Evolutionary conservation across 345 rosid species (phyloP), one percentile per base, ranked within the genome.

Genomic region (Lagerstroemia speciosa): DNA sequence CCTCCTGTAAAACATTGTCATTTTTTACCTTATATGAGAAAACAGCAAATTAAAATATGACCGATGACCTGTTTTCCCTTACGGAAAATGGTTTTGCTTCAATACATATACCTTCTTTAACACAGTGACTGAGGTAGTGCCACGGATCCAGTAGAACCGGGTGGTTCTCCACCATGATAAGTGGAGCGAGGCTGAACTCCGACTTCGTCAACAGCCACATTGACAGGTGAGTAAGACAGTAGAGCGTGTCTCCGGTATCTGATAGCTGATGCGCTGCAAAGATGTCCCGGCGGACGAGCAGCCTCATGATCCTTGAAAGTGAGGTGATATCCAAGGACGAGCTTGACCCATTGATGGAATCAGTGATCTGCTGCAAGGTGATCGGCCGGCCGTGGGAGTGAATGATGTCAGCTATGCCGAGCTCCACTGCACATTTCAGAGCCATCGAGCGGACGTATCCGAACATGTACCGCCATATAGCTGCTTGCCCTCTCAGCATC

Each of bases 401-500:
- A 74, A 80, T 76, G 29, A 80, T 83, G 52, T 82, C 82, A 0
- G 80, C 75, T 19, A 80, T 64, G n/a, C 74, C 80, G 16, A 82
- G 80, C 52, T 82, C 83, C 1, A 83, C 71, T 0, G 78, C 82
- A 9, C 73, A 78, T 31, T 76, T 83, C 12, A 78, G 68, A 0
- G 77, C 83, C 81, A 79, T 73, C 20, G 83, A 75, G 65, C 78
- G 78, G 7, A 33, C 78, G 67, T 71, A 81, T 24, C 70, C 52
- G 14, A 76, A 71, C 75, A 67, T 64, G 71, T 24, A n/a, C 3
- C 27, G 70, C 80, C 70, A 73, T 65, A 79, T 48, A 20, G 64
- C 32, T 4, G 73, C 70, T 65, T 79, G 79, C 32, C 77, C 75
- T 45, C 65, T 50, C 0, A 72, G 62, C 40, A 63, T 40, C 45